Base-by-base conservation (phyloP, 768 basidiomycete species). In the Stropharia rugosoannulata region DNA sequence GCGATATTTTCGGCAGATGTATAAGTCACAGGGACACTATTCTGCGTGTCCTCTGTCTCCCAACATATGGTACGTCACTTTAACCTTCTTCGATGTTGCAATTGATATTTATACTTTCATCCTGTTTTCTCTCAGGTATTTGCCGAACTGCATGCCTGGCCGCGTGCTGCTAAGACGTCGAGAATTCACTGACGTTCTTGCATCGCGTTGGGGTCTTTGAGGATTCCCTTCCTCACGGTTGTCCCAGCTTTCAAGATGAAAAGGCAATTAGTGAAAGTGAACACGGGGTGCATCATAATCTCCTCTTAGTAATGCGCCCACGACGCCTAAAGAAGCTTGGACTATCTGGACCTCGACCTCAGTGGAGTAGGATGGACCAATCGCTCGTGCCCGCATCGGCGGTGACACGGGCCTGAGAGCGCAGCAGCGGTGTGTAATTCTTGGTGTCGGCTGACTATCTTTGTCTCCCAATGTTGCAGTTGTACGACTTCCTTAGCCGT, bases 1-100 rank as follows among this genome's bases (percentile, higher is more conserved):
- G 62, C 62, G 62, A 58, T 56, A 44, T 49, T 49, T 54, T 63
- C 62, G 62, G 61, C 61, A 60, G 49, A 25, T 59, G 56, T 49
- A 42, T 32, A 29, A 57, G 62, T 63, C 62, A 63, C 62, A 59
- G 51, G 62, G 58, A 32, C 39, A 46, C 19, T 37, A 37, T 18
- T 46, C 42, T n/a, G n/a, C 35, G 18, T 45, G 51, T 44, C 42
- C 15, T 37, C 42, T 32, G 29, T 42, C 13, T 32, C 32, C 41
- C 13, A 35, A 18, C 32, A 52, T 44, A 43, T 25, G 51, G 54
- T 61, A 49, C 54, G 56, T 49, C 56, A 55, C 38, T 55, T 52
- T 45, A 35, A 38, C 42, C 37, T 49, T 43, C 40, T 35, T 43
- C 54, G 32, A 47, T 9, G 6, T 22, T 47, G 40, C 18, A 35